Percentiles rank a stretch among this genome's conserved stretches.
Conservation (phyloP, 2,329 filamentous ascomycete genomes). For the Neoscytalidium dimidiatum region DNA sequence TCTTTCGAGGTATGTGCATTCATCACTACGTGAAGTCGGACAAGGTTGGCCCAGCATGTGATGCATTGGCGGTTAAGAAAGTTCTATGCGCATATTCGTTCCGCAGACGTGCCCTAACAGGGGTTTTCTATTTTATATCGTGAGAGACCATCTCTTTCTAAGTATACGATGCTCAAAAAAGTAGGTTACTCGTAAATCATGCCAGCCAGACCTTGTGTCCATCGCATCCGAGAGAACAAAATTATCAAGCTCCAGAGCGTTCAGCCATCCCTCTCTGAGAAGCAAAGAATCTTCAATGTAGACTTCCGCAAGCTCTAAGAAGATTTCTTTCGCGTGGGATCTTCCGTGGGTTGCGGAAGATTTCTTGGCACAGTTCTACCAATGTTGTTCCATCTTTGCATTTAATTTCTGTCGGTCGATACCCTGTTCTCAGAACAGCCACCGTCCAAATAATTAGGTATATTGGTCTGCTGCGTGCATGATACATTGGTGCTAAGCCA, state of each 20-base stretch:
- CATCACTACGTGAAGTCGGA: no score
- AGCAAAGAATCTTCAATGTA: background rate
- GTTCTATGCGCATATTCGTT: no score
- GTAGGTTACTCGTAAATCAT: background rate
- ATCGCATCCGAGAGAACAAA: background rate
- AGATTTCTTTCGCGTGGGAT: background rate
- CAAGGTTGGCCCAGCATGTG: no score
- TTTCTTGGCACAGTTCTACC: background rate
- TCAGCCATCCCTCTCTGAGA: background rate
- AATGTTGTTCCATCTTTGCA: background rate
- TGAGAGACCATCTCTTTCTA: no score
- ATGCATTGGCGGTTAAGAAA: no score
- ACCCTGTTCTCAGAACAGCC: background rate
- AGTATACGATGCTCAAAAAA: no score
- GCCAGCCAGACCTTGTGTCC: background rate
- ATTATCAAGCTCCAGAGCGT: background rate
- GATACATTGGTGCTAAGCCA: background rate
- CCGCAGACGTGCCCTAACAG: no score
- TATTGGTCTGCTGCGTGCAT: rapidly evolving
- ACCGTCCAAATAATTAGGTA: background rate
- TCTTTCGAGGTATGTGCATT: no score
- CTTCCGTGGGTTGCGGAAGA: background rate
- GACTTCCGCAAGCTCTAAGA: background rate
- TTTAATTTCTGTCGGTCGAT: background rate
- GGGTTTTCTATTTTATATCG: no score